A percentile compares a stretch with the other conserved stretches of the same genome.
These are phyloP conservation scores for Wickerhamiella cacticola DNA, from an alignment of 805 yeast genomes.

Conservation along the genomic window DNA sequence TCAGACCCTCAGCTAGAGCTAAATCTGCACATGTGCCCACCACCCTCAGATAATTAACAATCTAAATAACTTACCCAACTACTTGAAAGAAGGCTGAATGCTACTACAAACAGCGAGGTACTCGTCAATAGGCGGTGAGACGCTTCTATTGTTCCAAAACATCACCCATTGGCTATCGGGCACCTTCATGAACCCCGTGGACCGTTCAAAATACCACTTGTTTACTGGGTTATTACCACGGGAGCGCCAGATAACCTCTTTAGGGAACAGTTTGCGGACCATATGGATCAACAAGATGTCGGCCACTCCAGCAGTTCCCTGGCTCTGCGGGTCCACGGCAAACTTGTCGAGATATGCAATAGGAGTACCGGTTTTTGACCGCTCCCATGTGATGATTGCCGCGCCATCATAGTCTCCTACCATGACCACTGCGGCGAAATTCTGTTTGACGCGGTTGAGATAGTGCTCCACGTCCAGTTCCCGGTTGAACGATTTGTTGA, in stretches of 20 bases:
- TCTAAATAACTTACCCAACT: not conserved
- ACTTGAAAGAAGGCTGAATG: conserved; percentile 44
- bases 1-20: too few species aligned
- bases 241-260: conserved; percentile 83
- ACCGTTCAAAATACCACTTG: conserved; percentile 94
- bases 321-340: conserved; percentile 72
- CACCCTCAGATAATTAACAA: too few species aligned
- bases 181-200: conserved; percentile 52
- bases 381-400: conserved; percentile 82
- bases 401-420: conserved; percentile 95
- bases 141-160: conserved; percentile 34
- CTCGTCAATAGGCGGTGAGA: conserved; percentile 30
- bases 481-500: conserved; percentile 70
- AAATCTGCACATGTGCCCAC: too few species aligned
- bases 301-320: conserved; percentile 88
- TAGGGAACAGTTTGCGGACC: conserved; percentile 48
- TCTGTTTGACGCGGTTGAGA: conserved; percentile 48
- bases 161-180: conserved; percentile 33
- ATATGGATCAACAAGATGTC: conserved; percentile 82
- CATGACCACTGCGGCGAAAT: conserved; percentile 63
- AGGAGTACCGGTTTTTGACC: conserved; percentile 27
- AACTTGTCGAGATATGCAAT: conserved; percentile 86
- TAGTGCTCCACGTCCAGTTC: conserved; percentile 56
- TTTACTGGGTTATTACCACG: conserved; percentile 78
- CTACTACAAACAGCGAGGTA: conserved; percentile 43